These are phyloP conservation scores for Trichopus zeylanicus DNA, from an alignment of 116 monocot genomes.

Conservation along the genomic window DNA sequence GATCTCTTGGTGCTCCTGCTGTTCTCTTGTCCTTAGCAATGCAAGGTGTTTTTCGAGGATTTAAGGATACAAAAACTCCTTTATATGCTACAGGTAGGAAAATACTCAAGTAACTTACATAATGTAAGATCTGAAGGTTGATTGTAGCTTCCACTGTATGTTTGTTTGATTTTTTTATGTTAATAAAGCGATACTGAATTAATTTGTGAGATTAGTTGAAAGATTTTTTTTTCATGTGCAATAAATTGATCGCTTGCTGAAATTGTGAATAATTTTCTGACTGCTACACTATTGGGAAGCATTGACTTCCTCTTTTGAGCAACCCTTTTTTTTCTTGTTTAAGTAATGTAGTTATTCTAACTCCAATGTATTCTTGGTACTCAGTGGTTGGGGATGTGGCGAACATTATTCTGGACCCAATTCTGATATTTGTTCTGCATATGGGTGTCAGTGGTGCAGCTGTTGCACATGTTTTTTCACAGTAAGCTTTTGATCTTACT, in stretches of 20 bases:
- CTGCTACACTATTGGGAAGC: too few species aligned
- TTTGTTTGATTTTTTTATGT: not conserved
- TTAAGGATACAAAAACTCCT: slow-evolving; percentile 83
- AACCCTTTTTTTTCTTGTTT: not conserved
- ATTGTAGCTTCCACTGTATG: not conserved
- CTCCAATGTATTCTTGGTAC: slow-evolving; percentile 1
- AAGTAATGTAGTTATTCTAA: not conserved
- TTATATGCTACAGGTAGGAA: slow-evolving; percentile 62
- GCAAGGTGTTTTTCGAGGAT: slow-evolving; percentile 85
- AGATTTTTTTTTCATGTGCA: too few species aligned
- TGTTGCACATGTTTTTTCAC: slow-evolving; percentile 58
- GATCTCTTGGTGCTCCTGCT: slow-evolving; percentile 73
- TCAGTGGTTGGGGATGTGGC: slow-evolving; percentile 45
- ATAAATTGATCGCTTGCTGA: too few species aligned
- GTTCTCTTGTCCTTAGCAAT: slow-evolving; percentile 77
- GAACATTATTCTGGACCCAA: slow-evolving; percentile 55
- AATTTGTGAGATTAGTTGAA: too few species aligned
- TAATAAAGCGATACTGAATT: too few species aligned
- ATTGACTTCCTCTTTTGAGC: too few species aligned
- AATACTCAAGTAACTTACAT: not conserved
- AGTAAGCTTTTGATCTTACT: slow-evolving; percentile 25
- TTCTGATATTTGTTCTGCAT: slow-evolving; percentile 38
- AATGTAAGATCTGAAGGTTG: not conserved
- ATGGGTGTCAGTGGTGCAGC: slow-evolving; percentile 52
- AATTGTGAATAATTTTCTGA: too few species aligned